These are phyloP conservation scores for Crucibulum laeve DNA, from an alignment of 768 basidiomycete genomes.

Conservation along the genomic window DNA sequence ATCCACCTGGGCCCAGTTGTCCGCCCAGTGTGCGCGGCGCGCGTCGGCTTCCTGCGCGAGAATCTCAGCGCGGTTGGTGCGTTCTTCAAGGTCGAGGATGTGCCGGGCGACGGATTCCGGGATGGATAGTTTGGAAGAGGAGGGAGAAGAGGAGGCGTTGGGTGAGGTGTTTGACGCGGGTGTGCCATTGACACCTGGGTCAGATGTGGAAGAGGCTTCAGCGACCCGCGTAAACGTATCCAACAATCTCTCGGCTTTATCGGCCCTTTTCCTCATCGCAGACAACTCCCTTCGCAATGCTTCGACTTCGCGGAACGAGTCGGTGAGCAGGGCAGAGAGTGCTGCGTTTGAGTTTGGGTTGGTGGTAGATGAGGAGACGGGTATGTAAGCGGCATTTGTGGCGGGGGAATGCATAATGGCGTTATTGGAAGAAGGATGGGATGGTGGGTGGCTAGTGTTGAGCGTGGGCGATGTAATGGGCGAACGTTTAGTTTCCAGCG, in stretches of 20 bases:
- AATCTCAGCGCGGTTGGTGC: constrained; percentile 43
- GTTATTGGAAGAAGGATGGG: too few relatives aligned
- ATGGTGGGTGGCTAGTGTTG: too few relatives aligned
- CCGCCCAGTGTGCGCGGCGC: constrained; percentile 35
- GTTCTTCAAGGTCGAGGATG: constrained; percentile 32
- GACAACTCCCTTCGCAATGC: constrained; percentile 45
- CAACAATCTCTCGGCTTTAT: constrained; percentile 45
- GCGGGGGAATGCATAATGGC: constrained; percentile 1
- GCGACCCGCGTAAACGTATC: constrained; percentile 15
- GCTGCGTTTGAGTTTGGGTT: constrained; percentile 36
- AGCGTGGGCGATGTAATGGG: too few relatives aligned
- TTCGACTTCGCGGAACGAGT: constrained; percentile 51
- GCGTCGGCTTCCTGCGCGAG: constrained; percentile 54
- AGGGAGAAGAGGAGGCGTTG: constrained; percentile 9
- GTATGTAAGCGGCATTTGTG: neutral
- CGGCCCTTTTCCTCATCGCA: constrained; percentile 36
- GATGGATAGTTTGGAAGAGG: too few relatives aligned
- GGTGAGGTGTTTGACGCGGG: too few relatives aligned
- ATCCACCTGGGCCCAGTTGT: constrained; percentile 49
- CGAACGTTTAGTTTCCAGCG: too few relatives aligned
- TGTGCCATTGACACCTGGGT: too few relatives aligned
- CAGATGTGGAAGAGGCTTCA: constrained; percentile 10
- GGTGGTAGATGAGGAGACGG: constrained; percentile 7
- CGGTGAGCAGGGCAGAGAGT: constrained; percentile 54
- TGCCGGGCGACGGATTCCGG: constrained; percentile 15